Percentiles rank a stretch among this genome's conserved stretches.
Conservation (phyloP, 352 stramenopile species). For the Globisporangium ultimum region DNA sequence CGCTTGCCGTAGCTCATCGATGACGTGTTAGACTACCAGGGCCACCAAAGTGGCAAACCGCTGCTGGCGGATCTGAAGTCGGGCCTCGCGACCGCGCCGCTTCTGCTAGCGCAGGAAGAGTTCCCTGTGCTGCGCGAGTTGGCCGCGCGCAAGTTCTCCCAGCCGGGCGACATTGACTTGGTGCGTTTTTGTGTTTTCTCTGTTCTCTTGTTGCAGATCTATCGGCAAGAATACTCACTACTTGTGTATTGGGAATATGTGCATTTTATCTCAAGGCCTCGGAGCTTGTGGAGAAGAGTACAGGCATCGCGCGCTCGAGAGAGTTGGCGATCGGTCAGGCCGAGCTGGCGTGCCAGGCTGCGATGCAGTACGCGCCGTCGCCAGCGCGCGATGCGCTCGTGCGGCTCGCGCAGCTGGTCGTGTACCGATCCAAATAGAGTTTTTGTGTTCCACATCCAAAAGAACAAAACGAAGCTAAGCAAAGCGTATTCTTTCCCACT, state of each 20-base stretch:
- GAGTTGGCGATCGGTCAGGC: slow-evolving; percentile 95
- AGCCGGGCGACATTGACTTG: slow-evolving; percentile 90
- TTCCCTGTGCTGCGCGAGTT: slow-evolving; percentile 90
- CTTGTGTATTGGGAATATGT: slow-evolving; percentile 11
- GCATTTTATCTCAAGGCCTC: slow-evolving; percentile 43
- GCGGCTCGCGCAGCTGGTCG: slow-evolving; percentile 82
- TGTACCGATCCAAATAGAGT: slow-evolving; percentile 87
- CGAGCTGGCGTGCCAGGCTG: slow-evolving; percentile 93
- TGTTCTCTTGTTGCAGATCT: no score
- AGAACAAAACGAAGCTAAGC: no score
- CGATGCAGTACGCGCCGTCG: slow-evolving; percentile 85
- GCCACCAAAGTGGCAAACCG: slow-evolving; percentile 92
- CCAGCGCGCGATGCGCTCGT: slow-evolving; percentile 81
- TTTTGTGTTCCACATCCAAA: not conserved
- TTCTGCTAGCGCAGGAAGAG: slow-evolving; percentile 95
- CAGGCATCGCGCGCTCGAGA: slow-evolving; percentile 92
- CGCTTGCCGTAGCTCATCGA: slow-evolving; percentile 87
- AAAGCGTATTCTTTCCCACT: no score
- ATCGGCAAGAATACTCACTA: not conserved
- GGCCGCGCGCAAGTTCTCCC: slow-evolving; percentile 89
- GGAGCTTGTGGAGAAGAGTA: slow-evolving; percentile 88
- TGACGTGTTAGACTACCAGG: slow-evolving; percentile 98
- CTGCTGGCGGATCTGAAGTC: slow-evolving; percentile 93
- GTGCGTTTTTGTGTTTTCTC: slow-evolving; percentile 22
- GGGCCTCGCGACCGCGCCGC: slow-evolving; percentile 96